phyloP scores from a whole-genome alignment of 2,329 filamentous ascomycete genomes.

The Parastagonospora nodorum region DNA sequence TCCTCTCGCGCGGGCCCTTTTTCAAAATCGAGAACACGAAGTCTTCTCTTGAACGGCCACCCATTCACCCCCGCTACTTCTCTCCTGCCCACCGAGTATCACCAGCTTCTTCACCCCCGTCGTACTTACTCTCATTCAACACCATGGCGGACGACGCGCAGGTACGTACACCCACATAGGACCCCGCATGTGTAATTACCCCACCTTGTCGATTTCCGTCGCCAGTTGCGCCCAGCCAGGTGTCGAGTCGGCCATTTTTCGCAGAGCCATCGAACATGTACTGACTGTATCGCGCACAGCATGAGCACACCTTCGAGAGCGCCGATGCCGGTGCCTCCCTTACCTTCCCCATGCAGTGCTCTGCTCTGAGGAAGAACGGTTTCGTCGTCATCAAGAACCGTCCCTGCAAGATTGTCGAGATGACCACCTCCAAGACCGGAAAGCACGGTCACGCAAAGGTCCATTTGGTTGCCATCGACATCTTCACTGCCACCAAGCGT shows the following conservation, averaged over 20 bases:
- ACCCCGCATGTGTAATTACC: constrained; percentile 38
- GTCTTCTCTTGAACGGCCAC: constrained; percentile 35
- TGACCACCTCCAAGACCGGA: constrained; percentile 99
- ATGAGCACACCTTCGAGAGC: constrained; percentile 80
- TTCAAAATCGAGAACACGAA: constrained; percentile 41
- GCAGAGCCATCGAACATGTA: constrained; percentile 5
- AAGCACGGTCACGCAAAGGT: constrained; percentile 99
- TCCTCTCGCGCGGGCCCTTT: constrained; percentile 36
- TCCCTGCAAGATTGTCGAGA: constrained; percentile 99
- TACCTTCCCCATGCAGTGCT: constrained; percentile 99
- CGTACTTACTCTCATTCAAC: constrained; percentile 50
- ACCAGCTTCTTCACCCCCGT: constrained; percentile 40
- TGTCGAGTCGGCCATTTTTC: constrained; percentile 3
- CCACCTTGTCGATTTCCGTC: constrained; percentile 44
- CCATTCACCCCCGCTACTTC: constrained; percentile 32
- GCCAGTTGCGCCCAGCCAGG: constrained; percentile 36
- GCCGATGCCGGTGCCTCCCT: constrained; percentile 94
- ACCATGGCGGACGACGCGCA: constrained; percentile 71
- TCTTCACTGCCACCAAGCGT: constrained; percentile 99
- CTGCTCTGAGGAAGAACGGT: constrained; percentile 98
- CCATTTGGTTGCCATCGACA: constrained; percentile 95
- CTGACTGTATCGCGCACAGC: constrained; percentile 44
- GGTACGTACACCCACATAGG: constrained; percentile 54
- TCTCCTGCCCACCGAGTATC: constrained; percentile 27
- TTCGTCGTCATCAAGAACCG: constrained; percentile 98